A percentile compares a stretch with the other conserved stretches of the same genome.
Conservation (phyloP, 1,284 basidiomycete species). For the Leccinum pallidistipes region DNA sequence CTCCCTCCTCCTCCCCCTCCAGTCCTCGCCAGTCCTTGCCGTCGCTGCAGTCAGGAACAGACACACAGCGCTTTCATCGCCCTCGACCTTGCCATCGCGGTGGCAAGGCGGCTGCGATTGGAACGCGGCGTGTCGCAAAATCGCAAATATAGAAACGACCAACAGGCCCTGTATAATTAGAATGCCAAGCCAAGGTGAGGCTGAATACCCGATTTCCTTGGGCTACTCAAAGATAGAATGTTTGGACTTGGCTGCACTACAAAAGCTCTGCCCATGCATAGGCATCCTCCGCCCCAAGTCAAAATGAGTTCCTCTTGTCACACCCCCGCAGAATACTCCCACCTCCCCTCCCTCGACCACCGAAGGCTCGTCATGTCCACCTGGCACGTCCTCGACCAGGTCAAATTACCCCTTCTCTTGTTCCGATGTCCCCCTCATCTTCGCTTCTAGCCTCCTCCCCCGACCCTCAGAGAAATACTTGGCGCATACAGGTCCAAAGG, state of each 20-base stretch:
- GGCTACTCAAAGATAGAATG: slow-evolving; percentile 39
- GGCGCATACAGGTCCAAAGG: slow-evolving; percentile 80
- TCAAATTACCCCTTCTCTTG: slow-evolving; percentile 19
- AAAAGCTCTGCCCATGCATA: slow-evolving; percentile 34
- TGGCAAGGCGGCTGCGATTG: not conserved
- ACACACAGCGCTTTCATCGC: not conserved
- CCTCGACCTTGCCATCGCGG: not conserved
- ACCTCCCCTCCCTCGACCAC: slow-evolving; percentile 27
- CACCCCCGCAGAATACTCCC: slow-evolving; percentile 29
- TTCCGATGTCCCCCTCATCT: slow-evolving; percentile 16
- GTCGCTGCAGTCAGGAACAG: not conserved
- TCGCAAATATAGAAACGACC: slow-evolving; percentile 25
- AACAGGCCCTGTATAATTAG: slow-evolving; percentile 31
- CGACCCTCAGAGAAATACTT: slow-evolving; percentile 80
- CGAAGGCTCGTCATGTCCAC: slow-evolving; percentile 42
- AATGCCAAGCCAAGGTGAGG: slow-evolving; percentile 41
- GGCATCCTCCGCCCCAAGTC: slow-evolving; percentile 14
- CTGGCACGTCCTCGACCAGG: slow-evolving; percentile 51
- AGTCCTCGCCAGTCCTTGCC: not conserved
- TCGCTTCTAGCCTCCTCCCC: slow-evolving; percentile 60
- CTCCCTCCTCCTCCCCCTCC: not conserved
- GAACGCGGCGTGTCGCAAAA: slow-evolving; percentile 10
- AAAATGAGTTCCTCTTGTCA: slow-evolving; percentile 29
- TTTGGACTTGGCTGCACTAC: slow-evolving; percentile 40
- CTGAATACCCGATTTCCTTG: slow-evolving; percentile 33